Conservation (phyloP, 441 rosid species). For the Erodium texanum region DNA sequence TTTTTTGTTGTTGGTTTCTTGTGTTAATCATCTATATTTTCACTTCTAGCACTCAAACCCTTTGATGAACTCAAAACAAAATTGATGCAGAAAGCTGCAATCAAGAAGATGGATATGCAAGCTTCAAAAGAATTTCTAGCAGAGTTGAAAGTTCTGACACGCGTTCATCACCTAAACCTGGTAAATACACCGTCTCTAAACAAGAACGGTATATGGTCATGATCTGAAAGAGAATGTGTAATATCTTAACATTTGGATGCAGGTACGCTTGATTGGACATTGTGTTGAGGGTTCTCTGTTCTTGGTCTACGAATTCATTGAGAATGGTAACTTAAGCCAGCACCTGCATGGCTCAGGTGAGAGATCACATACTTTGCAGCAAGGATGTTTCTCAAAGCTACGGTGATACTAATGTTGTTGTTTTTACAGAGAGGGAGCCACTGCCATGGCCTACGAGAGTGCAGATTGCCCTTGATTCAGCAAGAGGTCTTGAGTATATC, state of each 20-base stretch:
- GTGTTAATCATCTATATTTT: background rate
- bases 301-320: slow-evolving; percentile 75
- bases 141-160: slow-evolving; percentile 81
- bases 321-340: slow-evolving; percentile 86
- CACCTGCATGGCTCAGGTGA: slow-evolving; percentile 83
- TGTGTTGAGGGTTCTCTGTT: slow-evolving; percentile 95
- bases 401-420: background rate
- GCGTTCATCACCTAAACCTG: slow-evolving; percentile 95
- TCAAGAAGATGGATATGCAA: slow-evolving; percentile 98
- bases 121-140: slow-evolving; percentile 89
- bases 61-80: background rate
- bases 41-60: background rate
- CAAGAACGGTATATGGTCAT: background rate
- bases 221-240: background rate
- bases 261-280: slow-evolving; percentile 91
- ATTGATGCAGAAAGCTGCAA: slow-evolving; percentile 78
- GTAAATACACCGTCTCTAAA: slow-evolving; percentile 24
- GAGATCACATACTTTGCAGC: slow-evolving; percentile 16
- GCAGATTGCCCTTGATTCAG: slow-evolving; percentile 96
- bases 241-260: slow-evolving; percentile 8
- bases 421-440: slow-evolving; percentile 58
- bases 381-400: background rate
- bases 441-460: slow-evolving; percentile 75
- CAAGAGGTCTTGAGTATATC: slow-evolving; percentile 93
- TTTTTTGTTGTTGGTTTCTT: background rate